Evolutionary conservation across 805 yeast species (phyloP), one percentile per base, ranked within the genome.

Genomic region (Yamadazyma ubonensis): DNA sequence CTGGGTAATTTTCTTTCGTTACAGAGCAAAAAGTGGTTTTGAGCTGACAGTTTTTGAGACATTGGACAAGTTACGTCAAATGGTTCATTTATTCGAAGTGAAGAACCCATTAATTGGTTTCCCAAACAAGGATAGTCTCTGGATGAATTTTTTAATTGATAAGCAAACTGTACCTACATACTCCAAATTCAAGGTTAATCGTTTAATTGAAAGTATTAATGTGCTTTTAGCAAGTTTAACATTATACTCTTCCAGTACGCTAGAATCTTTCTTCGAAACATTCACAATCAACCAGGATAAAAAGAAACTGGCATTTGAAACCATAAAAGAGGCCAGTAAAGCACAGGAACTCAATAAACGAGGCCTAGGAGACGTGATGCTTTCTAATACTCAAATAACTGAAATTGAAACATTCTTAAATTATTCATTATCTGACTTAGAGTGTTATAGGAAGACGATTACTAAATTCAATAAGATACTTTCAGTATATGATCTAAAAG

Each of bases 401-500:
- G 80, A 68, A 36, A 71, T 75, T 39, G 73, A 68, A 34, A 65
- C 66, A 23, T 79, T 79, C 46, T 46, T 78, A 21, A 65, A 63
- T 26, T 78, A 64, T 43, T 70, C 82, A 0, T 40, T 57, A 16
- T 57, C 60, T 7, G 81, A 78, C 46, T 53, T 79, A 14, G 48
- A 46, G 3, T 50, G 48, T 3, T 67, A 67, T 41, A 51, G 56
- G 14, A 43, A 33, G 2, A 28, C 47, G 1, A 52, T 71, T 11
- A 55, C 60, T 10, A 63, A 54, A 39, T 50, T 78, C 19, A 65
- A 64, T 44, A 71, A 67, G 42, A 49, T 66, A 21, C 45, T 61
- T 1, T 49, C 61, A 8, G 61, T 72, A 32, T 53, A 51, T 10
- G 61, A 61, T 4, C 29, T 55, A 15, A 72, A 73, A 45, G 41